Evolutionary conservation across 352 stramenopile species (phyloP), one percentile per base, ranked within the genome.

Genomic region (Globisporangium ultimum): DNA sequence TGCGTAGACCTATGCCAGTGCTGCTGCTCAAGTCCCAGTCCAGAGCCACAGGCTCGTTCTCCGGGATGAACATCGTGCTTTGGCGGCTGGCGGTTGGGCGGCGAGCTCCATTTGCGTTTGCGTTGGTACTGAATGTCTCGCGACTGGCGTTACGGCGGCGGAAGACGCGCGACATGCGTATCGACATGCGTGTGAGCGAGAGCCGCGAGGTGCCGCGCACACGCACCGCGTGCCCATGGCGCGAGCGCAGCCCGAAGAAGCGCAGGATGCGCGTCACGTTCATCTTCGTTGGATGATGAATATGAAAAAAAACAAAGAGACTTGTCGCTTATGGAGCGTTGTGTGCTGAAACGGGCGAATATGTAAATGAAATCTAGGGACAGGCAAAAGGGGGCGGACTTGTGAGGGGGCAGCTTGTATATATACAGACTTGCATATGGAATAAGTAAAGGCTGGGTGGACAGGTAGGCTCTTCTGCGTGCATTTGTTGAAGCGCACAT

Each of bases 201-300:
- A 40, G 21, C 40, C 43, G 4, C 18, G 57, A 36, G 7, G 28
- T 36, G 28, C 28, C 28, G 28, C 28, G 28, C 28, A 36, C 28
- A 5, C 28, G 28, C 28, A 10, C 9, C 3, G 46, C 22, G 18
- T 34, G 46, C 5, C 6, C 51, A 32, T 55, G 59, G 24, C 36
- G 58, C 43, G 58, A 18, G 8, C 58, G 51, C 58, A 66, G 46
- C 10, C 59, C 53, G 13, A 66, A 66, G 59, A 66, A 66, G 45
- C 59, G 52, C 45, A 66, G 36, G 22, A 66, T 55, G 46, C 59
- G 45, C 53, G 22, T 11, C 18, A 66, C 36, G 45, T 61, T 48
- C 59, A 66, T 65, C 8, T 3, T 43, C 15, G 54, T 8, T 18
- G 28, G 18, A 32, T 18, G 21, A 21, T 24, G n/a, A 50, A 50